phyloP scores from a whole-genome alignment of 208 protist species.

The Phytomonas francai region DNA sequence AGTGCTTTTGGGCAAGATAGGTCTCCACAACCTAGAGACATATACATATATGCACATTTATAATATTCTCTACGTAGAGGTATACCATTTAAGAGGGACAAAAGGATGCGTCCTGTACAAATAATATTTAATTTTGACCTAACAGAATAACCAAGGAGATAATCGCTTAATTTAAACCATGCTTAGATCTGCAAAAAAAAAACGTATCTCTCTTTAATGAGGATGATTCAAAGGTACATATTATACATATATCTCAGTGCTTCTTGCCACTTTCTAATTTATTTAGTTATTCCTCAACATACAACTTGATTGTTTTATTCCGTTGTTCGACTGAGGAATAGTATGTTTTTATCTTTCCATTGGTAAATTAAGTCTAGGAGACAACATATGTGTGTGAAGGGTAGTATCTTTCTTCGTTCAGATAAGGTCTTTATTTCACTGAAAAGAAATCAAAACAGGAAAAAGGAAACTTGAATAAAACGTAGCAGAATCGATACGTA shows the following conservation, averaged over 20 bases:
- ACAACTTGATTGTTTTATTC: background rate
- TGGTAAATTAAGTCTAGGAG: slow-evolving; percentile 8
- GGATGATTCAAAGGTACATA: background rate
- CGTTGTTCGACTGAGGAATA: background rate
- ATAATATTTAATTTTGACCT: background rate
- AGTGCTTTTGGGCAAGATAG: background rate
- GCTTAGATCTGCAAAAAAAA: background rate
- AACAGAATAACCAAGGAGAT: background rate
- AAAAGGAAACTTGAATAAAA: no score
- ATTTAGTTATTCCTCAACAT: background rate
- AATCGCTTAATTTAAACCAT: background rate
- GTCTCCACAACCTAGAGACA: background rate
- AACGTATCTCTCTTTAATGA: background rate
- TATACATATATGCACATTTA: background rate
- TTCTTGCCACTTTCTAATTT: no score
- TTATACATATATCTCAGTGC: background rate
- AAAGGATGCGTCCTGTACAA: background rate
- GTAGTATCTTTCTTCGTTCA: background rate
- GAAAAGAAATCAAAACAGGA: no score
- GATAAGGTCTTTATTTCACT: background rate
- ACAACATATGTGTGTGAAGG: background rate
- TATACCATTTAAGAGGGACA: background rate
- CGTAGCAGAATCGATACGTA: background rate
- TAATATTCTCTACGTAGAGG: slow-evolving; percentile 1
- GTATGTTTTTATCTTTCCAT: background rate